phyloP scores from a whole-genome alignment of 768 basidiomycete species.

The Pisolithus tinctorius region DNA sequence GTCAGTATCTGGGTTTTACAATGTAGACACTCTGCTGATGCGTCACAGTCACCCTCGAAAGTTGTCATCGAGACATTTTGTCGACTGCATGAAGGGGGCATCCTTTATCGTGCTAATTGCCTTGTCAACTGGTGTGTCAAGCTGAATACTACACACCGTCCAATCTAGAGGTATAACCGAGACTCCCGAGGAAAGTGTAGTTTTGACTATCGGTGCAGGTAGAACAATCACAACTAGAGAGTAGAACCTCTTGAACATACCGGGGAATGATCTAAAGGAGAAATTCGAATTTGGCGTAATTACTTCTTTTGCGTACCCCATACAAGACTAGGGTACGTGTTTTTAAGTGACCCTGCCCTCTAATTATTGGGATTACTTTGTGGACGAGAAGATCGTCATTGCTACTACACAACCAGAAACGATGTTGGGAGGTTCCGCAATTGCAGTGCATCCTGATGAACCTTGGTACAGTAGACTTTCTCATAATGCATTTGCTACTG shows the following conservation, averaged over 20 bases:
- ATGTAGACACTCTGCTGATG: constrained; percentile 1
- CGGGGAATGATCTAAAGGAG: constrained; percentile 93
- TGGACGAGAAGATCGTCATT: constrained; percentile 86
- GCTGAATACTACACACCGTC: constrained; percentile 81
- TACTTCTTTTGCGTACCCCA: too few relatives aligned
- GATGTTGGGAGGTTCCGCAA: constrained; percentile 95
- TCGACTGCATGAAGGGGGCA: too few relatives aligned
- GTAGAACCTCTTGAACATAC: constrained; percentile 80
- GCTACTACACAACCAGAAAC: constrained; percentile 98
- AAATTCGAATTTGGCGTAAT: constrained; percentile 96
- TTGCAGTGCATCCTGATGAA: constrained; percentile 95
- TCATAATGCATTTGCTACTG: too few relatives aligned
- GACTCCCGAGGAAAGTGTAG: neutral
- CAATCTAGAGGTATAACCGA: too few relatives aligned
- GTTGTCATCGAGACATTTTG: too few relatives aligned
- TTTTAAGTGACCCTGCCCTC: neutral
- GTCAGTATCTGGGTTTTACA: too few relatives aligned
- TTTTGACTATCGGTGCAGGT: constrained; percentile 42
- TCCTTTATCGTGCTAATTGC: constrained; percentile 91
- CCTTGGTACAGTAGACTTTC: constrained; percentile 86
- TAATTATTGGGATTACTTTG: neutral
- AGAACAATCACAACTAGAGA: constrained; percentile 83
- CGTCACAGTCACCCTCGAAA: constrained; percentile 57
- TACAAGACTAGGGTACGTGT: too few relatives aligned
- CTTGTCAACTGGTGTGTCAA: constrained; percentile 98